Conservation (phyloP, 306 rosid genomes). For the Acacia melanoxylon region DNA sequence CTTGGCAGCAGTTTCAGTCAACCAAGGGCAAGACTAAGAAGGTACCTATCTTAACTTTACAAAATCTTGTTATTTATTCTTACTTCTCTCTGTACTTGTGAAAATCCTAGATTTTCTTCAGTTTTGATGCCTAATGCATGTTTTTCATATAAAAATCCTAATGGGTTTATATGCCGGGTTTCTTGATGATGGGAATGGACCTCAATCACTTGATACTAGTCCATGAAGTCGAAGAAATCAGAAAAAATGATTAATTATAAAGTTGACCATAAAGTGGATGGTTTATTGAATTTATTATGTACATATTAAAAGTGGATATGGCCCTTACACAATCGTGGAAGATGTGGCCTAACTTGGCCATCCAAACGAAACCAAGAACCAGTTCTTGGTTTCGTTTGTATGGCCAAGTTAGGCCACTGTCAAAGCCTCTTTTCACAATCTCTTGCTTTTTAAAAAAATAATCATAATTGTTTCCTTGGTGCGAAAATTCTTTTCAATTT, state of each 20-base stretch:
- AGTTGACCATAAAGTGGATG: not conserved
- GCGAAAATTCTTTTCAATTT: not conserved
- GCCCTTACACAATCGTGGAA: not conserved
- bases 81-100: not conserved
- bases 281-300: not conserved
- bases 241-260: not conserved
- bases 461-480: not conserved
- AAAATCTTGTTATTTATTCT: not conserved
- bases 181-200: not conserved
- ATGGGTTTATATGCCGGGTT: not conserved
- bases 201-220: not conserved
- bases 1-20: constrained; percentile 99
- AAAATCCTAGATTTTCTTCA: not conserved
- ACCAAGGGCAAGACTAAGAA: constrained; percentile 93
- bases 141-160: not conserved
- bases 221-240: not conserved
- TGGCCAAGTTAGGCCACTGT: not conserved
- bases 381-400: not conserved
- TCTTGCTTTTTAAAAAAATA: not conserved
- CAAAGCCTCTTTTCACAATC: not conserved
- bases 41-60: constrained; percentile 46
- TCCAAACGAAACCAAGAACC: no score
- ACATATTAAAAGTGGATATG: not conserved
- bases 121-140: constrained; percentile 8
- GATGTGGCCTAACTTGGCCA: no score